Conservation (phyloP, 2,329 filamentous ascomycete genomes). For the Penicillium concentricum region DNA sequence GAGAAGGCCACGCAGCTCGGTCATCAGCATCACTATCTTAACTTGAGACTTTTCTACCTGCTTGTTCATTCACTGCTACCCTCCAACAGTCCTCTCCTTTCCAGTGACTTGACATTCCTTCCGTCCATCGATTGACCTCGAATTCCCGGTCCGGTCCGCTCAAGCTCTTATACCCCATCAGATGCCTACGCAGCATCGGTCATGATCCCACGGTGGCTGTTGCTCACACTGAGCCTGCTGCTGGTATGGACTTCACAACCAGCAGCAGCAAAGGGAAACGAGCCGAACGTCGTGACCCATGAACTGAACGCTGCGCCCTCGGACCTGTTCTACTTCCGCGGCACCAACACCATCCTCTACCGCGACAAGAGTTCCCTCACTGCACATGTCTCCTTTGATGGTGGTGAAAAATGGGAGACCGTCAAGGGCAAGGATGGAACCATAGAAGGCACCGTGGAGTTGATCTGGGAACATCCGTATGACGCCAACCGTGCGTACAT, state of each 20-base stretch:
- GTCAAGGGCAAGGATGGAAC: slow-evolving; percentile 63
- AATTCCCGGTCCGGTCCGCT: slow-evolving; percentile 17
- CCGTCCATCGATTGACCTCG: slow-evolving; percentile 2
- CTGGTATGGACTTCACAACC: slow-evolving; percentile 48
- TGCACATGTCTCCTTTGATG: slow-evolving; percentile 76
- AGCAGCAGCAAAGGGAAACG: slow-evolving; percentile 56
- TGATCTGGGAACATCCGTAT: slow-evolving; percentile 74
- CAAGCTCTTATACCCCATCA: slow-evolving; percentile 19
- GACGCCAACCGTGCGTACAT: slow-evolving; percentile 78
- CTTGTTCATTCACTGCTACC: background rate
- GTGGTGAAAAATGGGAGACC: slow-evolving; percentile 71
- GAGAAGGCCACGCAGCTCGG: slow-evolving; percentile 31
- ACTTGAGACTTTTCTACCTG: background rate
- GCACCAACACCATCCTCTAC: slow-evolving; percentile 77
- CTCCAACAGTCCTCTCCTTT: background rate
- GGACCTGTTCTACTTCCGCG: slow-evolving; percentile 85
- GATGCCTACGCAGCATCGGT: slow-evolving; percentile 30
- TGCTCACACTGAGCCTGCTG: slow-evolving; percentile 52
- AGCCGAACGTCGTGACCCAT: slow-evolving; percentile 64
- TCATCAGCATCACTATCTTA: slow-evolving; percentile 6
- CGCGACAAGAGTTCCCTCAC: slow-evolving; percentile 64
- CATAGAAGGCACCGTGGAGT: slow-evolving; percentile 46
- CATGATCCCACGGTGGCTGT: slow-evolving; percentile 46
- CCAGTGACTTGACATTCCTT: background rate
- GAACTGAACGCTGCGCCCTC: slow-evolving; percentile 65